Percentiles rank a stretch among this genome's conserved stretches.
These are phyloP conservation scores for Plasmodium fragile DNA, from an alignment of 169 alveolate genomes.

Conservation along the genomic window DNA sequence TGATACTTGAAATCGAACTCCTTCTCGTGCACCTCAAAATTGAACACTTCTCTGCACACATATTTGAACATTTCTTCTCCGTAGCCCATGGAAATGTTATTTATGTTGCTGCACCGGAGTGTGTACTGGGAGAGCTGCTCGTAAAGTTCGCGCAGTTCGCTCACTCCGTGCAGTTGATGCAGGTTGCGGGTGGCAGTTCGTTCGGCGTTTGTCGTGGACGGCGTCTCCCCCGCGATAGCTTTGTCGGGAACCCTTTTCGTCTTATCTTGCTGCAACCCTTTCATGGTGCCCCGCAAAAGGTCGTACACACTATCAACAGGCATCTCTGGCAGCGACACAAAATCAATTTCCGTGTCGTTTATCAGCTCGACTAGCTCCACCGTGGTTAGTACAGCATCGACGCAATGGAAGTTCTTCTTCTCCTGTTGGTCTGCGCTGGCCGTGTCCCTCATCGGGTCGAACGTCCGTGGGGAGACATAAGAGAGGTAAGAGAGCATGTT, in stretches of 20 bases:
- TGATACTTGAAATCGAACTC: conserved; percentile 26
- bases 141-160: background rate
- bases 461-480: background rate
- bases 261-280: background rate
- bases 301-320: conserved; percentile 20
- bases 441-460: background rate
- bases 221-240: background rate
- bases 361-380: conserved; percentile 48
- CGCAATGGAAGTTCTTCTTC: conserved; percentile 21
- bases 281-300: conserved; percentile 4
- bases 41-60: conserved; percentile 39
- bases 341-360: conserved; percentile 31
- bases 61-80: conserved; percentile 66
- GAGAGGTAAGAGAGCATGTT: conserved; percentile 13
- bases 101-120: conserved; percentile 26
- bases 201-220: background rate
- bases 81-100: conserved; percentile 68
- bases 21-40: conserved; percentile 6
- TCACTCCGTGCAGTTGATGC: background rate
- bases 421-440: background rate
- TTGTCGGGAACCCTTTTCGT: background rate
- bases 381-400: conserved; percentile 65
- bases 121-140: background rate
- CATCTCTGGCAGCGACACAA: conserved; percentile 24
- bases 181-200: background rate